Evolutionary conservation across 495 filamentous ascomycete genomes (phyloP).

Genomic region (Penicillium odoratum): DNA sequence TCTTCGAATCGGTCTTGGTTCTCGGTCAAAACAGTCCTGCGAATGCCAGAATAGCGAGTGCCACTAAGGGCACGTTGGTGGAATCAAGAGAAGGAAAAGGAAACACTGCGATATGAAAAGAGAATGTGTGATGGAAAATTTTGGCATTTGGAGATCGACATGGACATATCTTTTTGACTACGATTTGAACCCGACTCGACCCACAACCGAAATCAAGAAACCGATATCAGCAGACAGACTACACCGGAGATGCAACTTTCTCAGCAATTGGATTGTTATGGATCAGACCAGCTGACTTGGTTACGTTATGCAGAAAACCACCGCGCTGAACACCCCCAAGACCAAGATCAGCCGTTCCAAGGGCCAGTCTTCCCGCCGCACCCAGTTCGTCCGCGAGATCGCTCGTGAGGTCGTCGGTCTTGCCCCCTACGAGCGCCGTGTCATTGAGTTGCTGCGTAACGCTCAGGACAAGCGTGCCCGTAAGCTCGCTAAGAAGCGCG

Average conservation of each 20-base stretch:
- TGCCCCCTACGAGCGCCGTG: slow-evolving; percentile 95
- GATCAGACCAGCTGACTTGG: slow-evolving; percentile 31
- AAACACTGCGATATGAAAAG: background rate
- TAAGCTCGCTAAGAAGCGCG: slow-evolving; percentile 99
- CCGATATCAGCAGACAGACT: slow-evolving; percentile 5
- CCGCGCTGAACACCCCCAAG: slow-evolving; percentile 75
- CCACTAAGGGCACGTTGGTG: background rate
- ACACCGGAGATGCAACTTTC: background rate
- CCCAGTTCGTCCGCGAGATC: slow-evolving; percentile 89
- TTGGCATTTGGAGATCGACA: slow-evolving; percentile 5
- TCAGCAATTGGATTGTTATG: background rate
- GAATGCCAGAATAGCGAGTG: background rate
- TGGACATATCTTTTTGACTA: slow-evolving; percentile 9
- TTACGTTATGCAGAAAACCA: slow-evolving; percentile 75
- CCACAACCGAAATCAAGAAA: slow-evolving; percentile 5
- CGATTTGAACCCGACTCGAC: slow-evolving; percentile 15
- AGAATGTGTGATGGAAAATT: slow-evolving; percentile 14
- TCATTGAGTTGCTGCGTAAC: slow-evolving; percentile 98
- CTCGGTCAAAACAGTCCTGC: slow-evolving; percentile 10
- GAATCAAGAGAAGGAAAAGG: slow-evolving; percentile 8
- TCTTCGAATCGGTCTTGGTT: slow-evolving; percentile 8
- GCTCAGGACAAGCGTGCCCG: slow-evolving; percentile 98
- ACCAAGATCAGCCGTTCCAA: slow-evolving; percentile 84
- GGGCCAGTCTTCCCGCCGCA: slow-evolving; percentile 88
- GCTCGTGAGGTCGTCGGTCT: slow-evolving; percentile 92